Evolutionary conservation across 495 filamentous ascomycete species (phyloP), one percentile per base, ranked within the genome.

Genomic region (Neurospora sp.): DNA sequence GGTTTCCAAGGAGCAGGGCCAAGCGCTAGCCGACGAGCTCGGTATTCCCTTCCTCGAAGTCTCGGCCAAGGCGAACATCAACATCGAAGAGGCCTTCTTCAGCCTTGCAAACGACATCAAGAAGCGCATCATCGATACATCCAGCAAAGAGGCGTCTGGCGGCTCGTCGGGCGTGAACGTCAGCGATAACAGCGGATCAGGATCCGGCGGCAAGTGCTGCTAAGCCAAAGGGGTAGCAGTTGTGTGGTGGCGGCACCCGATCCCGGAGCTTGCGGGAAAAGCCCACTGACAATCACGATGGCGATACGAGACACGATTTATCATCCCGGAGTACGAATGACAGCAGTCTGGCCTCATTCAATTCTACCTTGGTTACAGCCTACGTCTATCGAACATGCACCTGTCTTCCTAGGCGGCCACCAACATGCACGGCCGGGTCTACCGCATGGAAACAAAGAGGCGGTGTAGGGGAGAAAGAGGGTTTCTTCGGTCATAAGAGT

Each of bases 1-100:
- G 21, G 92, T 99, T 24, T 93, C 93, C 36, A 97, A 92, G 69
- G 94, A 98, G 82, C 92, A 92, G 79, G 96, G 96, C 74, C 95
- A 99, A 80, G 89, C 92, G 76, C 88, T 99, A 42, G 96, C 96
- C 36, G 92, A 97, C 83, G 96, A 99, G 83, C 90, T 99, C 66
- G 94, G 94, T 76, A 98, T 99, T 74, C 96, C 96, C 6, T 99
- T 99, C 85, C 90, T 99, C 81, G 96, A 99, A 81, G 96, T 99
- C 62, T 97, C 93, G 28, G 96, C 96, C 71, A 98, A 98, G 87
- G 93, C 92, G 85, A 98, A 98, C 84, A 97, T 96, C 89, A 99
- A 98, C 84, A 95, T 99, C 76, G 96, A 99, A 83, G 94, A 98
- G 87, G 96, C 96, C 3, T 99, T 99, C 82, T 98, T 95, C 83